Evolutionary conservation across 169 alveolate genomes (phyloP).

Genomic region (Eimeria falciformis): DNA sequence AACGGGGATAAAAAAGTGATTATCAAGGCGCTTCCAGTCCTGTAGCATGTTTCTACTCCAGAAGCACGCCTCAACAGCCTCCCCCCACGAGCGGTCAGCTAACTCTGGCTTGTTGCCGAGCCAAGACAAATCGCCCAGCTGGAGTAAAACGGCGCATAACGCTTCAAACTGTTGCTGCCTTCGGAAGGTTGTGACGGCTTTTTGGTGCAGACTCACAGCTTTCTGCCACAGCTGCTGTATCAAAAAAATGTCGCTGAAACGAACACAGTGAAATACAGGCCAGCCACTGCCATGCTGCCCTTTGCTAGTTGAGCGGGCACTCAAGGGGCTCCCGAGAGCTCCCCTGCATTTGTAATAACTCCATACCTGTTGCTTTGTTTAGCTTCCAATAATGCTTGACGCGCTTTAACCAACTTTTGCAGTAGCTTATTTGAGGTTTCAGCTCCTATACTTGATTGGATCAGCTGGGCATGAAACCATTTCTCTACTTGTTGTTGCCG

Average conservation of each 20-base stretch:
- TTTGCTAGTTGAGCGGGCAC: not conserved
- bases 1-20: not conserved
- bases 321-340: not conserved
- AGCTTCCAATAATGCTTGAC: constrained; percentile 23
- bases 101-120: constrained; percentile 6
- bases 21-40: constrained; percentile 17
- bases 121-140: constrained; percentile 47
- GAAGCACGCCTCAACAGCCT: constrained; percentile 65
- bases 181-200: constrained; percentile 2
- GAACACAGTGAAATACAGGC: not conserved
- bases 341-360: not conserved
- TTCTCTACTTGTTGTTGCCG: not conserved
- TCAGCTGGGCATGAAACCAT: constrained; percentile 13
- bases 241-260: not conserved
- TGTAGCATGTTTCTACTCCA: constrained; percentile 17
- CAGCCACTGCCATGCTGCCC: not conserved
- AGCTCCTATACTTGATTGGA: not conserved
- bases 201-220: constrained; percentile 21
- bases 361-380: constrained; percentile 22
- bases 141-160: constrained; percentile 9
- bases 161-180: constrained; percentile 22
- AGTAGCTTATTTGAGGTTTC: not conserved
- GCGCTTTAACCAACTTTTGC: not conserved
- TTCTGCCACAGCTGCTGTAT: constrained; percentile 18
- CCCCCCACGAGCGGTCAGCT: constrained; percentile 38